Evolutionary conservation across 257 asterid species (phyloP).

Genomic region (Solanum ossicruentum): DNA sequence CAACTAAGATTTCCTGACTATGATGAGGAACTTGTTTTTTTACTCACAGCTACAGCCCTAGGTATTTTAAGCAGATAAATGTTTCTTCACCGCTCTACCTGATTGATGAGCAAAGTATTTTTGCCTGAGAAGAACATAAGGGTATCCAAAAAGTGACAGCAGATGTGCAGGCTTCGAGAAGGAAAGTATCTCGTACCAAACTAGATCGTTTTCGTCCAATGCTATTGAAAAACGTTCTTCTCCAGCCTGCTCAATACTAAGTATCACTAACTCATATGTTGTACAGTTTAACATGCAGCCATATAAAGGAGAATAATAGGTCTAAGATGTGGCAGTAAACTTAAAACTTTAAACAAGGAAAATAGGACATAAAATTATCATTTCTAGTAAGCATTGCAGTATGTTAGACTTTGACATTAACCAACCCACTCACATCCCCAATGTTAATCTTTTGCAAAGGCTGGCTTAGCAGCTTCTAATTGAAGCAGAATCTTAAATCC

Average conservation of each 20-base stretch:
- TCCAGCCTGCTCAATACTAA: constrained; percentile 54
- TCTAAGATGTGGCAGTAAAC: background rate
- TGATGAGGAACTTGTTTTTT: background rate
- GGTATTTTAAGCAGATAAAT: constrained; percentile 24
- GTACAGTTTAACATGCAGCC: background rate
- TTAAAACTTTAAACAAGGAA: background rate
- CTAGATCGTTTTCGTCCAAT: constrained; percentile 73
- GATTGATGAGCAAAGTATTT: constrained; percentile 79
- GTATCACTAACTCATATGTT: background rate
- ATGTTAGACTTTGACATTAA: background rate
- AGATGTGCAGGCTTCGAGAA: constrained; percentile 75
- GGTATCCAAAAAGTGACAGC: constrained; percentile 63
- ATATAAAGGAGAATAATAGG: background rate
- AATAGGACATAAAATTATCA: background rate
- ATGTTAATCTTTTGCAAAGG: background rate
- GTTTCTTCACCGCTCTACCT: constrained; percentile 48
- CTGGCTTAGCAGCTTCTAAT: background rate
- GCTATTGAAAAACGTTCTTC: constrained; percentile 91
- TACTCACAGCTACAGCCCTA: background rate
- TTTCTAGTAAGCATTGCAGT: background rate
- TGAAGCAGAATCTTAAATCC: background rate
- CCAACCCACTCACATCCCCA: background rate
- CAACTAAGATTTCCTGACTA: background rate
- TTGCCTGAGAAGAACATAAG: constrained; percentile 66
- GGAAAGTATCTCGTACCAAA: constrained; percentile 91